Evolutionary conservation across 148 eudicot species (phyloP).

Genomic region (Dysphania ambrosioides): DNA sequence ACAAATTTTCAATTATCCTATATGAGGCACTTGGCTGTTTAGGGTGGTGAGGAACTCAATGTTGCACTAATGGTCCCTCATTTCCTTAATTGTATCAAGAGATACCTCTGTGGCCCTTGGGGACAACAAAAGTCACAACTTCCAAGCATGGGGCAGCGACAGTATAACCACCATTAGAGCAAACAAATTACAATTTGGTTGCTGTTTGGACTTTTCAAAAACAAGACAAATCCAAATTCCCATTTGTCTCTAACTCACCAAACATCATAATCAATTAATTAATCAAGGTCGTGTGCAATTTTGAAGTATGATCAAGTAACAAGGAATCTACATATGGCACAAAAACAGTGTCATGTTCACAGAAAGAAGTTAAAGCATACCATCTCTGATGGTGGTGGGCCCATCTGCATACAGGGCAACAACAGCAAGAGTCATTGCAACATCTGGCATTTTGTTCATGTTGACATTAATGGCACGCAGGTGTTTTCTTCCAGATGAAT

Average conservation of each 20-base stretch:
- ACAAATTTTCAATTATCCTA: neutral
- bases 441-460: conserved; percentile 99
- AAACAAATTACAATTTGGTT: neutral
- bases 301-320: neutral
- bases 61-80: conserved; percentile 6
- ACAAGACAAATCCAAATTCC: neutral
- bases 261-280: conserved; percentile 6
- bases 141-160: neutral
- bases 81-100: conserved; percentile 5
- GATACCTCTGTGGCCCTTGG: neutral
- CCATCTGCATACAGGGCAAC: conserved; percentile 94
- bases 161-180: neutral
- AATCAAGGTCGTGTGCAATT: neutral
- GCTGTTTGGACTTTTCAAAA: conserved; percentile 6
- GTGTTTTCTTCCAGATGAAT: conserved; percentile 67
- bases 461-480: conserved; percentile 77
- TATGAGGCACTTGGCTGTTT: neutral
- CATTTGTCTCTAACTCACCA: neutral
- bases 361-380: conserved; percentile 41
- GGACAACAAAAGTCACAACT: conserved; percentile 5
- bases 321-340: conserved; percentile 6
- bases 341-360: neutral
- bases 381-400: conserved; percentile 96
- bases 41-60: conserved; percentile 16
- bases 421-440: conserved; percentile 98